Percentiles rank a stretch among this genome's conserved stretches.
Conservation (phyloP, 352 stramenopile genomes). For the Phytophthora sansomeana region DNA sequence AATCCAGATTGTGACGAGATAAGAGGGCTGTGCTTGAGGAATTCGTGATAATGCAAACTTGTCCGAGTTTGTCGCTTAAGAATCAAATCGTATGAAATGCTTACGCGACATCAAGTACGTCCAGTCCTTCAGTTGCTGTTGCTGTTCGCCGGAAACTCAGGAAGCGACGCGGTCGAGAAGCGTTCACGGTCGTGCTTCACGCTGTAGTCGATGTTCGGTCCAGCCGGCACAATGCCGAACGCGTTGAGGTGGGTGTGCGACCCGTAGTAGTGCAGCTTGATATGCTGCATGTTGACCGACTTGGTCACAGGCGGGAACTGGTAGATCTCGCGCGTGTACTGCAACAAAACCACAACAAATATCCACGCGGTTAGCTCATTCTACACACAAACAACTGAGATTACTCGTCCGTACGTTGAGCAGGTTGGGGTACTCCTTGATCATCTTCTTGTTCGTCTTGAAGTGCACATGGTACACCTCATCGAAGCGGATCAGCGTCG, state of each 20-base stretch:
- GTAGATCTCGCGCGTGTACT: constrained; percentile 92
- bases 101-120: not conserved
- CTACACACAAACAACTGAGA: not conserved
- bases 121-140: constrained; percentile 21
- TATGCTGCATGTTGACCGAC: constrained; percentile 96
- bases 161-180: constrained; percentile 52
- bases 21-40: not conserved
- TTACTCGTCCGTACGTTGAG: constrained; percentile 54
- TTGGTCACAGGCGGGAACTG: constrained; percentile 90
- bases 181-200: constrained; percentile 74
- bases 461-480: constrained; percentile 89
- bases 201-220: constrained; percentile 61
- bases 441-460: constrained; percentile 90
- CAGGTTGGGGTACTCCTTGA: constrained; percentile 91
- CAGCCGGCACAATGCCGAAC: constrained; percentile 93
- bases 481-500: constrained; percentile 86
- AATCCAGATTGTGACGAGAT: constrained; percentile 6
- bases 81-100: constrained; percentile 22
- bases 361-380: constrained; percentile 9
- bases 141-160: constrained; percentile 36
- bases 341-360: constrained; percentile 5
- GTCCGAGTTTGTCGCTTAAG: constrained; percentile 21
- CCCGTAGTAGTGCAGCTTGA: constrained; percentile 97
- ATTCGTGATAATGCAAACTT: constrained; percentile 7
- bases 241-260: constrained; percentile 95